Evolutionary conservation across 2,329 filamentous ascomycete species (phyloP), one percentile per base, ranked within the genome.

Genomic region (Microcyclospora tardicrescens): DNA sequence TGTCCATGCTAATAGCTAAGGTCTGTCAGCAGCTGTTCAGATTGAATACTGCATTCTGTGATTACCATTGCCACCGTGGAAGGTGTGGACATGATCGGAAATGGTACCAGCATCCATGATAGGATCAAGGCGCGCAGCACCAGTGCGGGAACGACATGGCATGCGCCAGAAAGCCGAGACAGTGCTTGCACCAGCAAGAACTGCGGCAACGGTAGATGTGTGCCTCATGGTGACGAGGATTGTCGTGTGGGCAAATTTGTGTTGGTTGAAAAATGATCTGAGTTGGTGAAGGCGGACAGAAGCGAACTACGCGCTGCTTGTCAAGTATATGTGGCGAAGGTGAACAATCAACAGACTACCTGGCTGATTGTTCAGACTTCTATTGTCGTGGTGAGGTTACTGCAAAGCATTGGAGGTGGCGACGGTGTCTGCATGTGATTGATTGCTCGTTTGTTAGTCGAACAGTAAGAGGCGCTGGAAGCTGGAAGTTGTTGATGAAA

Each of bases 151-250:
- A 49, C 75, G 80, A 61, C 85, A 94, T 52, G 84, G 81, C 72
- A 94, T 82, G 57, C 86, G 84, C 84, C 84, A 94, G 62, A 94
- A 94, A 43, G 81, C 86, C 50, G 53, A 46, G 28, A 44, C 56
- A 43, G 43, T 45, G 46, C 52, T 46, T 14, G 50, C 52, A 30
- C 54, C 49, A 30, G 53, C 43, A 35, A 58, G 47, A 32, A 50
- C 48, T 35, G 49, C 37, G 40, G 47, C 39, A 39, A 44, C 30
- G 40, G 37, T 39, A 34, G 44, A 45, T 37, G 43, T 43, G 34
- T 44, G 47, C 44, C 48, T 50, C 51, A 53, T 55, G 36, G 28
- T 48, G 42, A 32, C 38, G 40, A 40, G 34, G 35, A 28, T 12
- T 37, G 38, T 37, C 35, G 33, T 45, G 37, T 16, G 35, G 11